A percentile compares a stretch with the other conserved stretches of the same genome.
Evolutionary conservation across 2,329 filamentous ascomycete species (phyloP).

Genomic region (Nakataea oryzae): DNA sequence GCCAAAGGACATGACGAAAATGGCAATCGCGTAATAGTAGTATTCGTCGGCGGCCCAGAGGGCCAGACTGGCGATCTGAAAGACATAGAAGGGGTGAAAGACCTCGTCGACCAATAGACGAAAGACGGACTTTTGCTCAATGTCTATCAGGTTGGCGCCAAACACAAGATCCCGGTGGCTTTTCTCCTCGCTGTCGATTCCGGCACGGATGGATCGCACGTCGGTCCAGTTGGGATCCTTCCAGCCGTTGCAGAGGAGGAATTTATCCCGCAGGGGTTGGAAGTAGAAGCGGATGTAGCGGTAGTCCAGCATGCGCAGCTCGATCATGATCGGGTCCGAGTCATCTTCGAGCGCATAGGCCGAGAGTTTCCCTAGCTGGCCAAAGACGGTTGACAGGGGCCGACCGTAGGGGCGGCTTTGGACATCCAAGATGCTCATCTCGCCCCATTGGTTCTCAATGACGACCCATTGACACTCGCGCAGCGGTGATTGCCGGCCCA

Average conservation of each 20-base stretch:
- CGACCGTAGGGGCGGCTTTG: constrained; percentile 41
- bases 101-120: constrained; percentile 88
- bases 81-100: constrained; percentile 96
- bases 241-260: constrained; percentile 80
- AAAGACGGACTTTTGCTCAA: constrained; percentile 75
- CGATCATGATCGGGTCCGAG: constrained; percentile 65
- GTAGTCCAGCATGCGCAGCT: constrained; percentile 76
- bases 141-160: constrained; percentile 82
- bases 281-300: constrained; percentile 91
- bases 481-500: constrained; percentile 60
- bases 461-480: constrained; percentile 82
- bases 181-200: constrained; percentile 83
- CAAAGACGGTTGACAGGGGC: constrained; percentile 54
- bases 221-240: constrained; percentile 86
- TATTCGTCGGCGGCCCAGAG: constrained; percentile 95
- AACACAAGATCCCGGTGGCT: constrained; percentile 77
- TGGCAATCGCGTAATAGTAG: constrained; percentile 94
- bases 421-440: constrained; percentile 70
- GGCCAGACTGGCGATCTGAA: constrained; percentile 87
- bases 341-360: constrained; percentile 50
- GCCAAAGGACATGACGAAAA: constrained; percentile 86
- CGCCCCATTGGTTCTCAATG: constrained; percentile 93
- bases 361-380: constrained; percentile 50
- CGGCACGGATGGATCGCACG: constrained; percentile 61
- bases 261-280: constrained; percentile 81